A percentile compares a stretch with the other conserved stretches of the same genome.
These are phyloP conservation scores for Lagenidium sp. DNA, from an alignment of 352 stramenopile species.

Conservation along the genomic window DNA sequence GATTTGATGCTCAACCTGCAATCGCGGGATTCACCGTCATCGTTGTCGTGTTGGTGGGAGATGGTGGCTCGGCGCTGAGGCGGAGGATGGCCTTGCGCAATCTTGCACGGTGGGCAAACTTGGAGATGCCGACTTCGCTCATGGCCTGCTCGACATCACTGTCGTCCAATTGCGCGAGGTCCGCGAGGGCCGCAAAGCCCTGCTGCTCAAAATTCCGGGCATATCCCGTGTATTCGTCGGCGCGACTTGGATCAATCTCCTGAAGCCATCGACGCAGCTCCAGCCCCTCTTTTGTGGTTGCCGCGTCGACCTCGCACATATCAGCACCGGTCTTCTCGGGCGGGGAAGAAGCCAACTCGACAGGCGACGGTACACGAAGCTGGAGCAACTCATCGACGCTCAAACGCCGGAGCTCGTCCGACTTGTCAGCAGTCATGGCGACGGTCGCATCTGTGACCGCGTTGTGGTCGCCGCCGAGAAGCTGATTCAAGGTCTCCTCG, in stretches of 20 bases:
- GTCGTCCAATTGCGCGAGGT: conserved; percentile 53
- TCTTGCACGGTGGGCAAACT: conserved; percentile 61
- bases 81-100: conserved; percentile 62
- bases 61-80: too few species aligned
- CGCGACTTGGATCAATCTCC: conserved; percentile 29
- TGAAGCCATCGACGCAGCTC: conserved; percentile 43
- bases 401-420: conserved; percentile 32
- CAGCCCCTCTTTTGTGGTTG: conserved; percentile 11
- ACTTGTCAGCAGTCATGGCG: conserved; percentile 20
- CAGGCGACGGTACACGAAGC: conserved; percentile 9
- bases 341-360: too few species aligned
- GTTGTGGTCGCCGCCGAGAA: conserved; percentile 19
- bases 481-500: conserved; percentile 37
- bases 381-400: conserved; percentile 47
- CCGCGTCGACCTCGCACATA: conserved; percentile 17
- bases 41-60: too few species aligned
- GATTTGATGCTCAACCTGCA: conserved; percentile 29
- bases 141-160: conserved; percentile 66
- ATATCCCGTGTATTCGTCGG: conserved; percentile 50
- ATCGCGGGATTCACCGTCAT: conserved; percentile 15
- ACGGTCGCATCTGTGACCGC: conserved; percentile 3
- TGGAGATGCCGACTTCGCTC: conserved; percentile 65
- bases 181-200: conserved; percentile 42
- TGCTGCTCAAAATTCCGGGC: conserved; percentile 50
- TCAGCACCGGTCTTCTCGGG: conserved; percentile 27